These are phyloP conservation scores for Blastobotrys arbuscula DNA, from an alignment of 1,139 yeast species.

Conservation along the genomic window DNA sequence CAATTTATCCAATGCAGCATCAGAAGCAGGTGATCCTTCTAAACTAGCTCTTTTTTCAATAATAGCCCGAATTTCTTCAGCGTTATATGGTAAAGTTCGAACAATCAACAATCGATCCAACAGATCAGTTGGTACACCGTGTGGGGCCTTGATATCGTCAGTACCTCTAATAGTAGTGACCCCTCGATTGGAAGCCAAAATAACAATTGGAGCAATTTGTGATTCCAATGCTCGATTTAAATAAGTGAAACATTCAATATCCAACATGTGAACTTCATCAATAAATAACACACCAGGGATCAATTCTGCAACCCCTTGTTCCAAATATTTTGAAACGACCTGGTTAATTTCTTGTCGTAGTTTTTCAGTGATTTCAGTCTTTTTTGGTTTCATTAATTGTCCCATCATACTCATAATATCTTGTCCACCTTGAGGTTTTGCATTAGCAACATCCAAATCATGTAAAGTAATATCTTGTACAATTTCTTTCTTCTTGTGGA, in stretches of 20 bases:
- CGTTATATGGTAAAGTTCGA: conserved; percentile 79
- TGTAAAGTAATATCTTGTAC: conserved; percentile 96
- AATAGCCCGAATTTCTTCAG: conserved; percentile 77
- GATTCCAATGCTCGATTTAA: conserved; percentile 91
- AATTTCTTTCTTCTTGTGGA: conserved; percentile 95
- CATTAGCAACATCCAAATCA: conserved; percentile 93
- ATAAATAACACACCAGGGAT: conserved; percentile 97
- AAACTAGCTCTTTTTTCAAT: conserved; percentile 73
- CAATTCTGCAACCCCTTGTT: conserved; percentile 96
- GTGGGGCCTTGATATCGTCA: conserved; percentile 84
- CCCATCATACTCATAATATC: conserved; percentile 99
- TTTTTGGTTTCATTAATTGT: conserved; percentile 88
- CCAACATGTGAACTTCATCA: conserved; percentile 97
- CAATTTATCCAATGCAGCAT: conserved; percentile 66
- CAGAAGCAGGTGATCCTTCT: conserved; percentile 60
- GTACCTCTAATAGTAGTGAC: conserved; percentile 88
- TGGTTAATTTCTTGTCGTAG: conserved; percentile 89
- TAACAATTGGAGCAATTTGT: conserved; percentile 87
- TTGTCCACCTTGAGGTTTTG: conserved; percentile 98
- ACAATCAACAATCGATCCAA: conserved; percentile 87
- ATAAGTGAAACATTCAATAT: conserved; percentile 91
- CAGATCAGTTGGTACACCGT: conserved; percentile 94
- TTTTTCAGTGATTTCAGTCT: conserved; percentile 98
- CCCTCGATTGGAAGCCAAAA: conserved; percentile 93
- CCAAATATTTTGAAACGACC: conserved; percentile 92